A percentile compares a stretch with the other conserved stretches of the same genome.
These are phyloP conservation scores for Penstemon eatonii DNA, from an alignment of 257 asterid genomes.

Conservation along the genomic window DNA sequence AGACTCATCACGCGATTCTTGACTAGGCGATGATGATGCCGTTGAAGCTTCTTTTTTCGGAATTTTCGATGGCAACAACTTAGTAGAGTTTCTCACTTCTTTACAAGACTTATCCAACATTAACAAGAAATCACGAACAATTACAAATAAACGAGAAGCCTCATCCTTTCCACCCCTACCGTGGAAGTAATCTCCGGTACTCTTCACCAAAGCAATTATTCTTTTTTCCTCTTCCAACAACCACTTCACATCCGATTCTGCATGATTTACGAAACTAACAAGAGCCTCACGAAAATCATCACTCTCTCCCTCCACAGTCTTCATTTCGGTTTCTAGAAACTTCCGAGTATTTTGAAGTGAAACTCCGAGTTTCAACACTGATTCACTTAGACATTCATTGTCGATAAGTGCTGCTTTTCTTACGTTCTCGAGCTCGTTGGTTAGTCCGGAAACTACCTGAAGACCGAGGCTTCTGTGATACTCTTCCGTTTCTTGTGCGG, in stretches of 20 bases:
- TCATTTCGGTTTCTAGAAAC: slow-evolving; percentile 59
- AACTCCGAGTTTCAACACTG: slow-evolving; percentile 44
- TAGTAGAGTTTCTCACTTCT: slow-evolving; percentile 46
- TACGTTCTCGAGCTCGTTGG: slow-evolving; percentile 65
- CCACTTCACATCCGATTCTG: slow-evolving; percentile 48
- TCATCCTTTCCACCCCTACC: slow-evolving; percentile 69
- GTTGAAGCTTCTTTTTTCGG: slow-evolving; percentile 38
- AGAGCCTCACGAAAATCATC: slow-evolving; percentile 46
- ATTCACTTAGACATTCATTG: slow-evolving; percentile 41
- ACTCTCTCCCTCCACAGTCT: slow-evolving; percentile 40
- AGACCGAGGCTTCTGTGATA: slow-evolving; percentile 66
- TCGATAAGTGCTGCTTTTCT: slow-evolving; percentile 68
- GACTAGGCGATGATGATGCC: slow-evolving; percentile 37
- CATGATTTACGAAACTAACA: slow-evolving; percentile 39
- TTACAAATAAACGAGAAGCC: slow-evolving; percentile 53
- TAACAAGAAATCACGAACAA: slow-evolving; percentile 68
- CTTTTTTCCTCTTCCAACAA: slow-evolving; percentile 58
- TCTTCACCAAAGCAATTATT: slow-evolving; percentile 60
- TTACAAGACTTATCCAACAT: slow-evolving; percentile 70
- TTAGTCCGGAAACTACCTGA: slow-evolving; percentile 65
- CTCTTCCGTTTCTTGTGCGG: slow-evolving; percentile 47
- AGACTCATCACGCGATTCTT: slow-evolving; percentile 46
- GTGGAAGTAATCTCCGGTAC: slow-evolving; percentile 80
- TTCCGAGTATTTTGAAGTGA: slow-evolving; percentile 40
- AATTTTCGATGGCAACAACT: slow-evolving; percentile 31